Base-by-base conservation (phyloP, 306 rosid genomes). In the Rubus parviflorus region DNA sequence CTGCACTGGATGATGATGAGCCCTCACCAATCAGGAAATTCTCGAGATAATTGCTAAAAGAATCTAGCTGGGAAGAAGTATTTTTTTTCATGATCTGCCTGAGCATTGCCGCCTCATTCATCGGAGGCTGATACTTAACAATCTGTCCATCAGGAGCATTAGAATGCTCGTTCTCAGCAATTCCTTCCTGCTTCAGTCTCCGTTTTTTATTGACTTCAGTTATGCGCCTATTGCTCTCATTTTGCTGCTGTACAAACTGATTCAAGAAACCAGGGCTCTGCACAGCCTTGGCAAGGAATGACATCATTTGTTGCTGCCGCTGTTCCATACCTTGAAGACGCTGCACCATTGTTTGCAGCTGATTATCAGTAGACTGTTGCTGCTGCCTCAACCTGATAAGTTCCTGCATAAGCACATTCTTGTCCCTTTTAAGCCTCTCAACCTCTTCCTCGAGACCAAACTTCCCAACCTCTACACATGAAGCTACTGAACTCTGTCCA, bases 271-370 rank as follows among this genome's bases (percentile, higher is more conserved):
- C 88, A 78, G 99, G 97, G 86, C 99, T 92, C 83, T 92, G 97
- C 70, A 92, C 90, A 46, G 97, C 99, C 86, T 92, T 95, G 17
- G 99, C 99, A 69, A 95, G 93, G 81, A 95, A 95, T 64, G 99
- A 92, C 97, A 95, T 92, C 97, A 95, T 92, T 81, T 95, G 97
- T 80, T 92, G 97, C 70, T 95, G 99, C 57, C 99, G 82, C 75
- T 92, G 99, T 83, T 95, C 99, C 99, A 95, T 95, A 49, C 99
- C 97, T 70, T 91, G 99, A 77, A 95, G 91, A 79, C 94, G 97
- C 81, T 92, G 96, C 77, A 88, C 94, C 97, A 92, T 92, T 70
- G 96, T 22, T 83, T 95, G 99, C 83, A 95, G 82, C 87, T 92
- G 97, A 89, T 43, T 85, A 84, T 95, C 99, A 68, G 99, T 95